Base-by-base conservation (phyloP, 495 filamentous ascomycete species). In the Neurospora sp. region DNA sequence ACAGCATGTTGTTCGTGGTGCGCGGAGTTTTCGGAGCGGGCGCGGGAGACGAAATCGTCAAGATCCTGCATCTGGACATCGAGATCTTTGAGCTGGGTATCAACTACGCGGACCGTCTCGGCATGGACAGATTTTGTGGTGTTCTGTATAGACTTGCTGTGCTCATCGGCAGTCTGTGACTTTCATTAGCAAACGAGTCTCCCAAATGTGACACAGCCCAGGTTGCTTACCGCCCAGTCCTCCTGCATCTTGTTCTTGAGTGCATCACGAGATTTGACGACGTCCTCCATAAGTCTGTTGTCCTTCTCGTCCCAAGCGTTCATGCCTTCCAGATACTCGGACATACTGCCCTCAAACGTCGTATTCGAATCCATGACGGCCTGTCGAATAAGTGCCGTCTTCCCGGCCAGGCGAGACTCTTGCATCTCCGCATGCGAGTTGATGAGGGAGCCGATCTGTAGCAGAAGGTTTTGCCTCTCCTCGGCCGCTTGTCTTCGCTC, bases 71-170 rank as follows among this genome's bases (percentile, higher is more conserved):
- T 95, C 81, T 98, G 93, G 9, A 85, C 85, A 72, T 92, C 90
- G 82, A 99, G 91, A 72, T 96, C 91, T 46, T 86, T 86, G 83
- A 97, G 91, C 80, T 98, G 96, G 37, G 90, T 91, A 78, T 94
- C 92, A 11, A 98, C 95, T 75, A 97, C 96, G 1, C 89, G 90
- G 22, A 97, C 89, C 0, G 94, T 97, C 81, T 97, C 91, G n/a
- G 92, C 91, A 73, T 98, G 94, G 11, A 98, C 93, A 0, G 93
- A 92, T 71, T 92, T 91, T 1, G 94, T 96, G 0, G 92, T 90
- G 3, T 86, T 86, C 74, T 93, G 91, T 73, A 98, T 94, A 4
- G 92, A 90, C 1, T 82, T 87, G 74, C 92, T 95, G 75, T 93
- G 91, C 74, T 91, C 87, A 73, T 94, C 92, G 37, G 94, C 93